These are phyloP conservation scores for Dillenia suffruticosa DNA, from an alignment of 164 flowering plant species.

Conservation along the genomic window DNA sequence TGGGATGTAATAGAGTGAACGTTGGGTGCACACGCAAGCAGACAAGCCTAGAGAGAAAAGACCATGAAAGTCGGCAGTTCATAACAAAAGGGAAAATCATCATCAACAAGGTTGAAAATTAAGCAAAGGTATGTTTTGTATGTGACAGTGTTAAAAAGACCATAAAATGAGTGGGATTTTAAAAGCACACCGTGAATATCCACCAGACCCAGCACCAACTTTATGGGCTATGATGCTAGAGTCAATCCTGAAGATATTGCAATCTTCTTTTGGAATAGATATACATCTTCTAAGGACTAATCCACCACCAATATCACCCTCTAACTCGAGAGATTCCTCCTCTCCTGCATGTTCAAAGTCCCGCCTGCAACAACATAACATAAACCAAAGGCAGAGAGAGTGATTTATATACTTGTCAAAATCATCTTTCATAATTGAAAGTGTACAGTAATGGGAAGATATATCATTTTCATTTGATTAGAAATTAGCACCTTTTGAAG, in stretches of 20 bases:
- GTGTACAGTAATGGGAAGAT: too few relatives aligned
- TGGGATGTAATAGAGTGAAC: conserved; percentile 72
- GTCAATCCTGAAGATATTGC: conserved; percentile 45
- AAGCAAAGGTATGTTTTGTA: neutral
- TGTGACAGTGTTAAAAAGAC: neutral
- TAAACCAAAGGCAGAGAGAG: conserved; percentile 4
- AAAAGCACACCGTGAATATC: conserved; percentile 64
- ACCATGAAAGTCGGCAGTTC: neutral
- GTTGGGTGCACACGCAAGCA: conserved; percentile 89
- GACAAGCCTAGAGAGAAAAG: conserved; percentile 51
- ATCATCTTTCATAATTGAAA: too few relatives aligned
- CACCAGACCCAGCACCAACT: conserved; percentile 97
- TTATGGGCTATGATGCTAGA: conserved; percentile 63
- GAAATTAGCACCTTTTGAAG: too few relatives aligned
- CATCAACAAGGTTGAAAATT: neutral
- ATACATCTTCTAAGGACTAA: conserved; percentile 55
- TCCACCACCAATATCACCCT: conserved; percentile 89
- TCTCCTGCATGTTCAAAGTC: conserved; percentile 70
- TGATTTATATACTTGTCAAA: too few relatives aligned
- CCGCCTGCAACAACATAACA: conserved; percentile 32
- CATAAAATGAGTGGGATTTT: conserved; percentile 1
- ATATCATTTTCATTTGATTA: too few relatives aligned
- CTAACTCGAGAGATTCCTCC: conserved; percentile 60
- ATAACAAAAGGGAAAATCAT: neutral
- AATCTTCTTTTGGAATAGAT: conserved; percentile 40